Base-by-base conservation (phyloP, 2,329 filamentous ascomycete species). In the Colletotrichum sp. region DNA sequence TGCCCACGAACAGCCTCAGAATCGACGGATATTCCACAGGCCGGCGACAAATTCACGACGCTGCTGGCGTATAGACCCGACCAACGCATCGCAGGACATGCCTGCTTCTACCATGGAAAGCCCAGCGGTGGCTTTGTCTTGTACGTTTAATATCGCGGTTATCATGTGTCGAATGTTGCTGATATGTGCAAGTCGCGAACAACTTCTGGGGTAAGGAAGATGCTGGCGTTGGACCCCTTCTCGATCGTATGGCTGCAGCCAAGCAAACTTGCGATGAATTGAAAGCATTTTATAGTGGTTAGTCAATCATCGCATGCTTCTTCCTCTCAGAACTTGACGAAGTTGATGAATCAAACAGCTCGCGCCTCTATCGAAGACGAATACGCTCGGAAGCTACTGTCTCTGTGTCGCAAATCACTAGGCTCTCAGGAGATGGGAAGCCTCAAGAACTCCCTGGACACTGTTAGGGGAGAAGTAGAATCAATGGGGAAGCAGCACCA, bases 171-270 rank as follows among this genome's bases (percentile, higher is more conserved):
- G 9, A 21, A 7, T 7, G 36, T n/a, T 57, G 14, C 74, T 72
- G 13, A 74, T 26, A n/a, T n/a, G 14, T 7, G 21, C 72, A 79
- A 96, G 96, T 99, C 88, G 96, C 97, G 82, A 99, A 99, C 88
- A 99, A 99, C 85, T 99, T 99, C 86, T 99, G 97, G 97, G 97
- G 97, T 78, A 99, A 98, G 89, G 96, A 99, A 84, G 97, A 99
- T 89, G 97, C 96, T 68, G 98, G 97, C 83, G 96, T 99, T 82
- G 90, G 90, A 61, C 98, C 97, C 74, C 92, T 99, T 82, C 90
- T 99, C 34, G 95, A 96, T 84, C 96, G 97, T 82, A 98, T 99
- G 95, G 94, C 95, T 83, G 94, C 93, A 85, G 95, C 97, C 65
- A 99, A 99, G 89, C 92, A 94, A 81, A 98, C 97, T 30, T 96